phyloP scores from a whole-genome alignment of 768 basidiomycete genomes.

The Leccinum barrowsii region DNA sequence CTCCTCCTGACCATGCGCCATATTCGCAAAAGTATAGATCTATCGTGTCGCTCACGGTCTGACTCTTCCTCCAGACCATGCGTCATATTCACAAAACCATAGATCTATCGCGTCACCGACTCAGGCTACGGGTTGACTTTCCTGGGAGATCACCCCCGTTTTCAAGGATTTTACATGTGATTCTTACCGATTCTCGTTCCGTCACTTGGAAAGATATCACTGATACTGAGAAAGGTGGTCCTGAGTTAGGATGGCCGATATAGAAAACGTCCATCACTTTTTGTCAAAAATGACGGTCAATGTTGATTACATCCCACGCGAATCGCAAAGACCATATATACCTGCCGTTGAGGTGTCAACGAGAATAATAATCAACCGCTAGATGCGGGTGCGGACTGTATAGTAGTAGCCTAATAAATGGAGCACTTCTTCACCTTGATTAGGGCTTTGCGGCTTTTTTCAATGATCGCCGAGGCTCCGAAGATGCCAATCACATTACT shows the following conservation, averaged over 20 bases:
- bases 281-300: neutral
- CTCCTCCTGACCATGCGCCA: too few relatives aligned
- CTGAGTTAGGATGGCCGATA: neutral
- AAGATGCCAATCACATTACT: slow-evolving; percentile 7
- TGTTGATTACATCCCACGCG: neutral
- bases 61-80: too few relatives aligned
- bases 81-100: neutral
- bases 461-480: neutral
- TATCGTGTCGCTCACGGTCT: too few relatives aligned
- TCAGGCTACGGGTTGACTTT: neutral
- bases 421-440: neutral
- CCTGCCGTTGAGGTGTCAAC: neutral
- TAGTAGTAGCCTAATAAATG: neutral
- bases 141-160: neutral
- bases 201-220: neutral
- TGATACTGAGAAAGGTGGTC: neutral
- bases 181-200: neutral
- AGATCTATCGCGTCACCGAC: neutral
- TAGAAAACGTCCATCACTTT: neutral
- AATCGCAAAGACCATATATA: neutral
- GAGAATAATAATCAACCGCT: neutral
- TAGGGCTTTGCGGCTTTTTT: neutral
- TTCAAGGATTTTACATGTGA: neutral
- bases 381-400: neutral
- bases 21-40: too few relatives aligned